phyloP scores from a whole-genome alignment of 257 asterid genomes.

The Solanum paucissectum region DNA sequence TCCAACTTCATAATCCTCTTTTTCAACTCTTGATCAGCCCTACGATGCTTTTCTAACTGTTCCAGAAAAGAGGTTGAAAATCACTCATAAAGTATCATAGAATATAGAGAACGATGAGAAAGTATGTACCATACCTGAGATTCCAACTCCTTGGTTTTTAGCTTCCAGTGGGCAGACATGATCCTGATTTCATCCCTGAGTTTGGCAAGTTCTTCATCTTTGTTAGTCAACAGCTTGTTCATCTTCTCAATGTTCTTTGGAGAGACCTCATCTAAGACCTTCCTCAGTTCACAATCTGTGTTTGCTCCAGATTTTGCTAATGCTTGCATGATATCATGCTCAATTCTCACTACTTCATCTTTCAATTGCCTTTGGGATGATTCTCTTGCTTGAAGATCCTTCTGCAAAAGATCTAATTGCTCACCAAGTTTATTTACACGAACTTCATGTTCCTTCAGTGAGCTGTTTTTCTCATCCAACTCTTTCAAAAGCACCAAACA shows the following conservation, averaged over 20 bases:
- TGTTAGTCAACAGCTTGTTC: conserved; percentile 44
- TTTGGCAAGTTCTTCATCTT: conserved; percentile 72
- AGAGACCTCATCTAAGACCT: conserved; percentile 64
- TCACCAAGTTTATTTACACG: conserved; percentile 54
- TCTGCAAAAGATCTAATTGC: conserved; percentile 72
- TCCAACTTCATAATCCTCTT: conserved; percentile 64
- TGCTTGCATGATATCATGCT: conserved; percentile 75
- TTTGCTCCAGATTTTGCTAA: conserved; percentile 54
- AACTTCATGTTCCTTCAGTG: conserved; percentile 62
- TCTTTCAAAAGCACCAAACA: conserved; percentile 63
- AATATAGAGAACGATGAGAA: not conserved
- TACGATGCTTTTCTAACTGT: conserved; percentile 73
- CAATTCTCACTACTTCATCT: conserved; percentile 72
- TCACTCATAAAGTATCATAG: not conserved
- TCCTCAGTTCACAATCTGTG: conserved; percentile 59
- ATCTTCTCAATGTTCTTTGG: conserved; percentile 55
- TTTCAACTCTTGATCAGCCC: conserved; percentile 75
- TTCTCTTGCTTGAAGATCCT: conserved; percentile 69
- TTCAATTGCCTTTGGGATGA: conserved; percentile 71
- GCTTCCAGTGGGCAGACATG: conserved; percentile 91
- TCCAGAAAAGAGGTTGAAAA: not conserved
- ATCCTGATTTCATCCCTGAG: conserved; percentile 68
- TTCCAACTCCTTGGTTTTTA: conserved; percentile 70
- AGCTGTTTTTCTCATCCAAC: conserved; percentile 49
- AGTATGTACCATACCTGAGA: conserved; percentile 9